Conservation (phyloP, 495 filamentous ascomycete genomes). For the Stereocaulon alpinum region DNA sequence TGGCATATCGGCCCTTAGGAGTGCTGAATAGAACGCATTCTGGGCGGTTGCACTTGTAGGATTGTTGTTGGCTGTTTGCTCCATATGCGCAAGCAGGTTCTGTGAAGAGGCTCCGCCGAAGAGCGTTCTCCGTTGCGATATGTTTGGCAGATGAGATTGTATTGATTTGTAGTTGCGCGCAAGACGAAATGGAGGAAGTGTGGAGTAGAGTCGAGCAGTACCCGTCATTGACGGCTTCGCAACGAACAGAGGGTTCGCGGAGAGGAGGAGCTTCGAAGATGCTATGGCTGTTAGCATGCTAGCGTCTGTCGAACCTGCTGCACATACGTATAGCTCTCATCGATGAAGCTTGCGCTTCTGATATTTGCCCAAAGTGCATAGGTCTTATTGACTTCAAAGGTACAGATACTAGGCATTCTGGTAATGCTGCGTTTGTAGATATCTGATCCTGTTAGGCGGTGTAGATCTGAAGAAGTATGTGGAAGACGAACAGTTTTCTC, state of each 20-base stretch:
- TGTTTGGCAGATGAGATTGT: conserved; percentile 17
- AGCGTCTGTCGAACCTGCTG: not conserved
- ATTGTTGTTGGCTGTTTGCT: conserved; percentile 86
- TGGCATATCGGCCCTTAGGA: conserved; percentile 86
- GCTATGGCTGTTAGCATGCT: conserved; percentile 1
- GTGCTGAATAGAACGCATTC: conserved; percentile 83
- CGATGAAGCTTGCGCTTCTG: not conserved
- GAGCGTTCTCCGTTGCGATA: conserved; percentile 35
- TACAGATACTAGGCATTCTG: conserved; percentile 20
- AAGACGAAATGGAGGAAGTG: conserved; percentile 25
- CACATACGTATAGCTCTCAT: conserved; percentile 9
- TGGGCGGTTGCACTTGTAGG: conserved; percentile 76
- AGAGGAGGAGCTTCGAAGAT: conserved; percentile 19
- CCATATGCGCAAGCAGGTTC: conserved; percentile 56
- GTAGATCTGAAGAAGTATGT: not conserved
- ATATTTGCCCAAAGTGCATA: not conserved
- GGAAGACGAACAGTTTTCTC: conserved; percentile 2
- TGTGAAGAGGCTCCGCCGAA: conserved; percentile 47
- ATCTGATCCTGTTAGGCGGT: not conserved
- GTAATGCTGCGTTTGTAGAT: conserved; percentile 11
- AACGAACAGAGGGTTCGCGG: conserved; percentile 21
- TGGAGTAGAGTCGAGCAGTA: conserved; percentile 31
- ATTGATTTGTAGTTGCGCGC: not conserved
- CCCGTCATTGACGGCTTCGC: conserved; percentile 16
- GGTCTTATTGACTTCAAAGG: conserved; percentile 17